Percentiles rank a stretch among this genome's conserved stretches.
These are phyloP conservation scores for Papilionanthe hybrid DNA, from an alignment of 116 monocot species.

Conservation along the genomic window DNA sequence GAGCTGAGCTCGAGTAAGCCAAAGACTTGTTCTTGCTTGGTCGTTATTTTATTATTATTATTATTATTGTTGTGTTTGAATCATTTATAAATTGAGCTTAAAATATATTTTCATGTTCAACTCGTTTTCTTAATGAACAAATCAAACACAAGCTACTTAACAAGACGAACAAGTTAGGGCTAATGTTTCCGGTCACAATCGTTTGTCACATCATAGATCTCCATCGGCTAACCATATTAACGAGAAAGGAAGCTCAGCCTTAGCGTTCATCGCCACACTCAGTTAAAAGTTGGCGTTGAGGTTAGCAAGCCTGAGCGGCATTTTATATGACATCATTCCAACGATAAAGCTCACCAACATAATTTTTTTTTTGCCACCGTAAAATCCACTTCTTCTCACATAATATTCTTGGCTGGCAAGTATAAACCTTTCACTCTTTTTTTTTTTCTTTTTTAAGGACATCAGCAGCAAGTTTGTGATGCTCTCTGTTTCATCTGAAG, in stretches of 20 bases:
- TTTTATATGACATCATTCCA: conserved; percentile 75
- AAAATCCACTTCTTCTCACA: conserved; percentile 57
- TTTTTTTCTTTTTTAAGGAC: not conserved
- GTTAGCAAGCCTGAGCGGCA: conserved; percentile 47
- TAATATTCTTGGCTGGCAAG: conserved; percentile 4
- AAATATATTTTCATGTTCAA: conserved; percentile 12
- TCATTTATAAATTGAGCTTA: no score
- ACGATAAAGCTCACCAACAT: conserved; percentile 57
- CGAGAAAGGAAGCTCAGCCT: conserved; percentile 47
- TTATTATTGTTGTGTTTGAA: no score
- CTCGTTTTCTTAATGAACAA: no score
- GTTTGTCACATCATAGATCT: conserved; percentile 21
- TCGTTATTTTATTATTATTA: no score
- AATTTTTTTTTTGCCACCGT: conserved; percentile 28
- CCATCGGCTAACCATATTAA: conserved; percentile 31
- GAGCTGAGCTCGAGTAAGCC: no score
- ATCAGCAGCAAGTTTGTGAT: not conserved
- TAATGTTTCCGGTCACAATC: conserved; percentile 17
- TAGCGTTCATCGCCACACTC: conserved; percentile 54
- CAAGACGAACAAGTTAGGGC: conserved; percentile 23
- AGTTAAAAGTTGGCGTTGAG: conserved; percentile 51
- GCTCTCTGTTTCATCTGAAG: not conserved
- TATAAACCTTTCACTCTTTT: not conserved
- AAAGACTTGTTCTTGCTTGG: no score
- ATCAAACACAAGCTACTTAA: conserved; percentile 6